Conservation (phyloP, 2,329 filamentous ascomycete genomes). For the Scytalidium lignicola region DNA sequence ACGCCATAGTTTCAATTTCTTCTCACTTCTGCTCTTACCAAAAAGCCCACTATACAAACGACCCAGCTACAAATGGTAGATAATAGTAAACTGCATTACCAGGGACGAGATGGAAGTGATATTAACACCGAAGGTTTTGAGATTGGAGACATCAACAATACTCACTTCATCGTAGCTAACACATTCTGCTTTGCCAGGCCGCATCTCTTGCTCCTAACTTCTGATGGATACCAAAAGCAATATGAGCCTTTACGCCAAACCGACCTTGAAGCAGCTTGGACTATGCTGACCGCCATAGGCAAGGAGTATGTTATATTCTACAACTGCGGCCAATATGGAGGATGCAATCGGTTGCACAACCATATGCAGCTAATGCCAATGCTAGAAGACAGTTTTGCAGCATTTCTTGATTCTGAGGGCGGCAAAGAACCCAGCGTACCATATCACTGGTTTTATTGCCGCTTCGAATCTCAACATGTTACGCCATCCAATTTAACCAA, state of each 20-base stretch:
- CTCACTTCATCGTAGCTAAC: constrained; percentile 43
- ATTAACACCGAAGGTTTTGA: constrained; percentile 37
- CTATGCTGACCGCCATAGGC: constrained; percentile 24
- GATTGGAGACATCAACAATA: constrained; percentile 32
- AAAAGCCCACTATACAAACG: not conserved
- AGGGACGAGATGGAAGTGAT: constrained; percentile 31
- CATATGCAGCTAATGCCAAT: constrained; percentile 40
- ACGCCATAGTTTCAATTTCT: not conserved
- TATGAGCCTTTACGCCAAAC: constrained; percentile 34
- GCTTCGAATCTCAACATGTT: constrained; percentile 25
- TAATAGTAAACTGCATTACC: not conserved
- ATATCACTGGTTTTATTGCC: constrained; percentile 30
- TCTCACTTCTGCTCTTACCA: constrained; percentile 1
- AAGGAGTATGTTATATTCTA: constrained; percentile 37
- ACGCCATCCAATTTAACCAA: constrained; percentile 10
- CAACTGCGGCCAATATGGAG: constrained; percentile 40
- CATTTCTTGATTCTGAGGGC: constrained; percentile 18
- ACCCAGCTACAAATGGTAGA: not conserved
- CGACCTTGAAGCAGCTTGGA: constrained; percentile 31
- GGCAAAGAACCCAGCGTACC: constrained; percentile 23
- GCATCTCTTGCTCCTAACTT: constrained; percentile 43
- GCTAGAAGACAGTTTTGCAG: constrained; percentile 22
- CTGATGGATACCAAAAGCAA: constrained; percentile 41
- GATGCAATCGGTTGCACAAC: constrained; percentile 44
- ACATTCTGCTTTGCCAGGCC: constrained; percentile 43